Percentiles rank a stretch among this genome's conserved stretches.
Evolutionary conservation across 1,284 basidiomycete genomes (phyloP).

Genomic region (Apiotrichum sp.): DNA sequence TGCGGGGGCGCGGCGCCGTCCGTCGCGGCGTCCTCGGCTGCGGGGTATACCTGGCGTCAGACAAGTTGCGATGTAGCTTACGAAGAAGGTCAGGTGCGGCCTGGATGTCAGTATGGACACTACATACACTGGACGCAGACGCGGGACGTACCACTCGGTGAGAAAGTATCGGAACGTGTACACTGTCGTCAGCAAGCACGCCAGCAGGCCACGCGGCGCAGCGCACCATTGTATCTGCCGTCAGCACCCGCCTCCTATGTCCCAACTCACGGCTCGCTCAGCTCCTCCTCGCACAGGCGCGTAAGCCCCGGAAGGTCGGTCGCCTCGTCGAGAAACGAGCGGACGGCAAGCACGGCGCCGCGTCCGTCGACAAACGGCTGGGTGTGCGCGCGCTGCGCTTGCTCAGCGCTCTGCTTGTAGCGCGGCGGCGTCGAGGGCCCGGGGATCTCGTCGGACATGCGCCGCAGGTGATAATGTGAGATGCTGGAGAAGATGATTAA

Average conservation of each 20-base stretch:
- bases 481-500: too few species aligned
- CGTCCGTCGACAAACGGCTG: constrained; percentile 13
- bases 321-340: constrained; percentile 49
- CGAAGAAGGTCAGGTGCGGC: constrained; percentile 90
- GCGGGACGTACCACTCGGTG: constrained; percentile 67
- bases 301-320: constrained; percentile 73
- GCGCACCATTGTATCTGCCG: constrained; percentile 24
- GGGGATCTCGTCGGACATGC: background rate
- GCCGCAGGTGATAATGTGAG: background rate
- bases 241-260: background rate
- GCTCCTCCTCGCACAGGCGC: constrained; percentile 79
- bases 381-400: background rate
- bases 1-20: constrained; percentile 15
- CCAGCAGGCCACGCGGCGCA: background rate
- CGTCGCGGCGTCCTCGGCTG: constrained; percentile 1
- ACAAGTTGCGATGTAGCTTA: constrained; percentile 30
- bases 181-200: constrained; percentile 21
- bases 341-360: constrained; percentile 27
- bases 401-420: background rate
- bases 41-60: constrained; percentile 24
- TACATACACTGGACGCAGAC: background rate
- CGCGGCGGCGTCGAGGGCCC: constrained; percentile 3
- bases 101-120: constrained; percentile 47
- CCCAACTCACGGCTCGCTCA: constrained; percentile 85
- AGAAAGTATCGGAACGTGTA: constrained; percentile 72